Conservation (phyloP, 75 land plant species). For the Pinus taeda region DNA sequence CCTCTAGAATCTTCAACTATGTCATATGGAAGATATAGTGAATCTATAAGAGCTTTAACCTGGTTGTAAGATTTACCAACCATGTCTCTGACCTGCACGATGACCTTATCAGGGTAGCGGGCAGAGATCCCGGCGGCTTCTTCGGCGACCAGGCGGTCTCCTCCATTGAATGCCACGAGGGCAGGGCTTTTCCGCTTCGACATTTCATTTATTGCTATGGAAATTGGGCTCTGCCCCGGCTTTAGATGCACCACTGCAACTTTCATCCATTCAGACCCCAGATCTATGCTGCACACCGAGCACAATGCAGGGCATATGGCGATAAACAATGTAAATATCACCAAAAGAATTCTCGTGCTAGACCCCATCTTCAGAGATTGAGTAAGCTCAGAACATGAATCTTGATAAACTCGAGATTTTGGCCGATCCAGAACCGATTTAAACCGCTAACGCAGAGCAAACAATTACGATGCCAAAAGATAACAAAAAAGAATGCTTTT, state of each 20-base stretch:
- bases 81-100: conserved; percentile 54
- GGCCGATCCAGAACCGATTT: neutral
- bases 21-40: conserved; percentile 63
- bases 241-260: conserved; percentile 95
- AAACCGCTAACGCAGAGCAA: neutral
- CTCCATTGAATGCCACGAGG: conserved; percentile 66
- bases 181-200: conserved; percentile 93
- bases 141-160: conserved; percentile 77
- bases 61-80: conserved; percentile 52
- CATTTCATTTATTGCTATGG: conserved; percentile 94
- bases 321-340: neutral
- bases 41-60: conserved; percentile 20
- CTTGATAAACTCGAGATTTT: neutral
- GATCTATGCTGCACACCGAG: conserved; percentile 79
- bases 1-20: conserved; percentile 74
- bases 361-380: neutral
- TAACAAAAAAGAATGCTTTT: no score
- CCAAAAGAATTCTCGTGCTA: neutral
- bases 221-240: conserved; percentile 84
- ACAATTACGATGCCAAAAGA: neutral
- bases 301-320: neutral
- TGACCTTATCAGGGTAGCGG: conserved; percentile 79
- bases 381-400: neutral
- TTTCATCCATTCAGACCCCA: conserved; percentile 94
- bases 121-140: conserved; percentile 80